Base-by-base conservation (phyloP, 2,329 filamentous ascomycete species). In the Fusarium veterinarium region DNA sequence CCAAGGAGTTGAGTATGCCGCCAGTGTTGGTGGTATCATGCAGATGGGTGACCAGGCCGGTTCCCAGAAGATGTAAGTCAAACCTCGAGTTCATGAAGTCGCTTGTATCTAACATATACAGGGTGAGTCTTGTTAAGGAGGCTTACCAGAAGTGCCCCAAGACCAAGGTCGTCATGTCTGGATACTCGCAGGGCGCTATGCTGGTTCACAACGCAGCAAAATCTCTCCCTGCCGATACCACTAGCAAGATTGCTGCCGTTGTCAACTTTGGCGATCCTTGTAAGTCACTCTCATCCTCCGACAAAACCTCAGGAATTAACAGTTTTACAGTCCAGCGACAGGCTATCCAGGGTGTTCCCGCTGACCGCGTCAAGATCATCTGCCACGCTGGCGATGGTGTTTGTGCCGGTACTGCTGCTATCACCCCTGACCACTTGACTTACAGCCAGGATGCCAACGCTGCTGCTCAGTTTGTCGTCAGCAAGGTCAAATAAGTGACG, bases 1-100 rank as follows among this genome's bases (percentile, higher is more conserved):
- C 16, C 88, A 90, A 78, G 88, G 88, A 56, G 85, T 90, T 25
- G 80, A 85, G 37, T 90, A 90, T 73, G 79, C 83, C 5, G 88
- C 87, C 7, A 77, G 80, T 65, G 69, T 83, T 45, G 69, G 72
- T 4, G 86, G 86, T 0, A 87, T 86, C 69, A 76, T 86, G 8
- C 79, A 79, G 17, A 84, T 85, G 11, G 87, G 86, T 4, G 85
- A 86, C 69, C 72, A 76, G 8, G 76, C 62, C 14, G 86, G 86
- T 10, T 84, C 83, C 57, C 74, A 75, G 42, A 81, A 79, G 62
- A 86, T 88, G 84, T 79, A 85, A 88, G 84, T 79, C 55, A 37
- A 52, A 2, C 17, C 45, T 9, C 38, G 60, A 49, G 46, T 3
- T 10, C 11, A 5, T 33, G 2, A 8, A 49, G 16, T 33, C 16